Evolutionary conservation across 345 rosid species (phyloP), one percentile per base, ranked within the genome.

Genomic region (Salix purpurea): DNA sequence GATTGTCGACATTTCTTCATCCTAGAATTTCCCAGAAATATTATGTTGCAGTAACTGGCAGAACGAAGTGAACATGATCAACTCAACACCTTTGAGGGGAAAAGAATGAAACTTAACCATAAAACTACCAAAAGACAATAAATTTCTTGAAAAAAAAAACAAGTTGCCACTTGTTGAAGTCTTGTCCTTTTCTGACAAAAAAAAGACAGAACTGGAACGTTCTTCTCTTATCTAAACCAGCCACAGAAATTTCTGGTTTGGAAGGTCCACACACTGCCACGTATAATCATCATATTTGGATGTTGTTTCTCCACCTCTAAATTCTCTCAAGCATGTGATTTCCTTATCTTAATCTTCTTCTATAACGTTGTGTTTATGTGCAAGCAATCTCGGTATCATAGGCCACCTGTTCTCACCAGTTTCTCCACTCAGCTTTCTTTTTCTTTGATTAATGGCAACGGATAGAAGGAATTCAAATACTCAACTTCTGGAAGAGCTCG

Each of bases 401-500:
- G 21, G 52, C 26, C 9, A 13, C 65, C 56, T 28, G 24, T 5
- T 37, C 18, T 11, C 23, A 34, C 26, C 5, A 1, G 6, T 13
- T 26, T 19, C 19, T 62, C 37, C 24, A 28, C 34, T 26, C 32
- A 4, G 23, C 40, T 71, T 14, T 32, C 23, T 42, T n/a, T 19
- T 58, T 21, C 24, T 46, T 56, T 1, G 2, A 32, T 28, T 52
- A n/a, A 87, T 88, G 91, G 92, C 89, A 56, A 83, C 79, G 6
- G 86, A 79, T n/a, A 83, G 89, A 73, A 86, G 92, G 74, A 90
- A 86, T 72, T 90, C 97, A 67, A 91, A 73, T 76, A 82, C 92
- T 26, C 95, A 87, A 84, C 93, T 92, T 37, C 72, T 94, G 65
- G 92, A 92, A 39, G 99, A 95, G 66, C 96, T 95, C 1, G 97